Evolutionary conservation across 177 flowering plant genomes (phyloP), one percentile per base, ranked within the genome.

Genomic region (Tripterygium wilfordii): DNA sequence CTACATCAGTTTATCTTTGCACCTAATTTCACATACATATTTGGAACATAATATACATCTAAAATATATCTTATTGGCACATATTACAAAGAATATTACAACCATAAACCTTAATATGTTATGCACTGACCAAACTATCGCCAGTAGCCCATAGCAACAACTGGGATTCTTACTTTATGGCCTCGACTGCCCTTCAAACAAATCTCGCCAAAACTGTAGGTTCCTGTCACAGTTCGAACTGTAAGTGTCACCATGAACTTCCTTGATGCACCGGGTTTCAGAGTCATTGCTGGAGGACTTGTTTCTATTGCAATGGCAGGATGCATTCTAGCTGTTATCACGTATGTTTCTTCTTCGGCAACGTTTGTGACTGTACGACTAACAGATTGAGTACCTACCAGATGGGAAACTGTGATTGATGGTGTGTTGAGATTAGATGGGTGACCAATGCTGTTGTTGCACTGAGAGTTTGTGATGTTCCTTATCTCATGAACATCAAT

Each of bases 101-200:
- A 61, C 49, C 58, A 54, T 46, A 40, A 45, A 43, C 29, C 33
- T 48, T 19, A 44, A 24, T 49, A n/a, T n/a, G n/a, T 41, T 46
- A 22, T 10, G 25, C 40, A 3, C 16, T 32, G 22, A 22, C 31
- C 19, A 22, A 37, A n/a, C 57, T 75, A 76, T 45, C 82, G 66
- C 46, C 73, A 38, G 62, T 80, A 82, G 39, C 83, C 98, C 94
- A 88, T 84, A 13, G 84, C 98, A 14, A 82, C 89, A 3, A 92
- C 96, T 6, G 96, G 98, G 56, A 92, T 77, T 57, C 83, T 69
- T 31, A 88, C 98, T 68, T 76, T 86, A 69, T 92, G 98, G 42
- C 98, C 94, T 58, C 87, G 57, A 60, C 79, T 88, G 4, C 98
- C 96, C 66, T 92, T 92, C 79, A 92, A 38, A 47, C 73, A 17